Base-by-base conservation (phyloP, 345 rosid genomes). In the Conringia planisiliqua region DNA sequence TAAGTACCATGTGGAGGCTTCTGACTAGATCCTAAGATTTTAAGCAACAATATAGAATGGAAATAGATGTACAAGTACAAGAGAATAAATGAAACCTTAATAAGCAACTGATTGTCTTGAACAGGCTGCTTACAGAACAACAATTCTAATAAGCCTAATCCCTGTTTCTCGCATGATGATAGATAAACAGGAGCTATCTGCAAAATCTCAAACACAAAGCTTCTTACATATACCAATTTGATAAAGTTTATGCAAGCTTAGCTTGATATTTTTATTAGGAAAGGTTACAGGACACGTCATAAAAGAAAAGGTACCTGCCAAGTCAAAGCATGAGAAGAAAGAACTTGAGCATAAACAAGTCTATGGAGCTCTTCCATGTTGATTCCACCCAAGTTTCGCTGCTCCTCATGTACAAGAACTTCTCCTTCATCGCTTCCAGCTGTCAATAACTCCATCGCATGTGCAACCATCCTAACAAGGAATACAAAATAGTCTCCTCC, bases 131-230 rank as follows among this genome's bases (percentile, higher is more conserved):
- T 87, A 78, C 79, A 81, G 82, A 95, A 81, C 75, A 95, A 82
- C 70, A 78, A 81, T 78, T 95, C 97, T 66, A 95, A 64, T 78
- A 90, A 81, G 54, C 88, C 83, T 91, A 90, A 71, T 60, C 99
- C 99, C 71, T 86, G 99, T 86, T 86, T 90, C 85, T 78, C 81
- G 71, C 97, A 92, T 4, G 97, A 92, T 62, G 87, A 62, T 84
- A 95, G 81, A 83, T 95, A 95, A 73, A 95, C 84, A 38, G 97
- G 97, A 74, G 97, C 97, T 55, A 92, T 90, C 98, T 94, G 95
- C 60, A 74, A 39, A 44, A 51, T 35, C 58, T 38, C 27, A 71
- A 44, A 58, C 62, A 36, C 26, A 72, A 39, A 75, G 33, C 22
- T 43, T 42, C 65, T 22, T 24, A 56, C 57, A 29, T 32, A 66